Percentiles rank a stretch among this genome's conserved stretches.
phyloP scores from a whole-genome alignment of 768 basidiomycete genomes.

The Boletus sp. region DNA sequence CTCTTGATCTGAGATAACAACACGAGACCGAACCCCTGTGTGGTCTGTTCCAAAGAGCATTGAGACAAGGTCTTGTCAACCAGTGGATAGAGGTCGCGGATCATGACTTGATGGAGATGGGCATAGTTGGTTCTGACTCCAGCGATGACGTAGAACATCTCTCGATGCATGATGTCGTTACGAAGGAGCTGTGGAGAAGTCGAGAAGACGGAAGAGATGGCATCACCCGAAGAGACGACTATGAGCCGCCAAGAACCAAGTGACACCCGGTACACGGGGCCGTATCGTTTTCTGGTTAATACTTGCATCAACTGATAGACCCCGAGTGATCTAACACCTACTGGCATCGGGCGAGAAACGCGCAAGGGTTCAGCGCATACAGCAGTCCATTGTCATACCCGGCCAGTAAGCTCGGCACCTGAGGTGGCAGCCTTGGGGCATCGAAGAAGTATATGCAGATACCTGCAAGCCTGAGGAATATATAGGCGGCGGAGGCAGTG shows the following conservation, averaged over 20 bases:
- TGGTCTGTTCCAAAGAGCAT: slow-evolving; percentile 10
- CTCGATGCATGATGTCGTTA: slow-evolving; percentile 7
- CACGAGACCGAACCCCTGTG: slow-evolving; percentile 6
- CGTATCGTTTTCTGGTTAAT: slow-evolving; percentile 12
- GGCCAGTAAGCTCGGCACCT: slow-evolving; percentile 8
- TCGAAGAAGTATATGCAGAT: too few species aligned
- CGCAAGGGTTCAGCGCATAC: slow-evolving; percentile 12
- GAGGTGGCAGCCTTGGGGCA: not conserved
- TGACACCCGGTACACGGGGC: slow-evolving; percentile 14
- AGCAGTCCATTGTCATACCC: slow-evolving; percentile 18
- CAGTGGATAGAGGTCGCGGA: slow-evolving; percentile 20
- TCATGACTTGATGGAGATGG: slow-evolving; percentile 15
- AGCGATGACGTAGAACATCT: slow-evolving; percentile 13
- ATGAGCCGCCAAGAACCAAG: slow-evolving; percentile 17
- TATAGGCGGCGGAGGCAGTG: not conserved
- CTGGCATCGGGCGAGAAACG: slow-evolving; percentile 21
- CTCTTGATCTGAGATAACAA: slow-evolving; percentile 14
- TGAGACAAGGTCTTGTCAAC: slow-evolving; percentile 18
- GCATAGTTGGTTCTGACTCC: slow-evolving; percentile 6
- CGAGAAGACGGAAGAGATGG: slow-evolving; percentile 10
- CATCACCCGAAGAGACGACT: slow-evolving; percentile 13
- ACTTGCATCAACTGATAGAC: not conserved
- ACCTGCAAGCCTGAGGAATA: not conserved
- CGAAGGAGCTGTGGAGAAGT: slow-evolving; percentile 6
- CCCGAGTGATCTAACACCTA: slow-evolving; percentile 2